phyloP scores from a whole-genome alignment of 305 asterid species.

The Galium porrigens region DNA sequence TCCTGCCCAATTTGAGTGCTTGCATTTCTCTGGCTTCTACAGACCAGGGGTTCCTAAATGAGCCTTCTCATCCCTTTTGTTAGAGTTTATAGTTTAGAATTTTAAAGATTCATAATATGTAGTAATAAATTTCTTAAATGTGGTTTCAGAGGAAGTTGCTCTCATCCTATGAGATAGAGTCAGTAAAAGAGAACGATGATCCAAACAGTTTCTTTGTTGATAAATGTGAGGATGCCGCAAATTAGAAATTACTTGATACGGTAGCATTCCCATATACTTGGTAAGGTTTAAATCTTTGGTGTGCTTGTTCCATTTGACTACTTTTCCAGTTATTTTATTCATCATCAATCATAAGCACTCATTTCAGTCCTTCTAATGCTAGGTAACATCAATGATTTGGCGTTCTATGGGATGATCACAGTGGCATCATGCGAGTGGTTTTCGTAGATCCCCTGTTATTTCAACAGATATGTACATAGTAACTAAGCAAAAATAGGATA shows the following conservation, averaged over 20 bases:
- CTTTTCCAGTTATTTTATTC: neutral
- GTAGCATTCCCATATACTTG: slow-evolving; percentile 12
- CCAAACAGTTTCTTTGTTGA: slow-evolving; percentile 26
- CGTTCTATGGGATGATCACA: slow-evolving; percentile 4
- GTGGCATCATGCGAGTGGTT: slow-evolving; percentile 22
- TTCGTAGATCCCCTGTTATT: slow-evolving; percentile 16
- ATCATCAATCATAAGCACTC: neutral
- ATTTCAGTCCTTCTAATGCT: neutral
- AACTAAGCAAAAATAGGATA: slow-evolving; percentile 20
- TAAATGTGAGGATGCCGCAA: slow-evolving; percentile 28
- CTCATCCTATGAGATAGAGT: slow-evolving; percentile 48
- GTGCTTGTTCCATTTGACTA: neutral
- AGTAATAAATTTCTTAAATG: slow-evolving; percentile 7
- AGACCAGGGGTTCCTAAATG: neutral
- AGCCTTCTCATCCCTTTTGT: neutral
- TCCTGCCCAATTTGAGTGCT: neutral
- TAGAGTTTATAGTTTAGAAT: neutral
- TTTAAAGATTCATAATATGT: neutral
- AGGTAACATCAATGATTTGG: neutral
- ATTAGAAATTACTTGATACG: slow-evolving; percentile 5
- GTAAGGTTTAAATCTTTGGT: slow-evolving; percentile 9
- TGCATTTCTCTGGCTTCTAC: slow-evolving; percentile 1
- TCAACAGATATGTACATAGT: slow-evolving; percentile 33
- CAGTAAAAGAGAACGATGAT: slow-evolving; percentile 27
- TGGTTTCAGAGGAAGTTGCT: slow-evolving; percentile 50